Base-by-base conservation (phyloP, 495 filamentous ascomycete species). In the Cudoniella acicularis region DNA sequence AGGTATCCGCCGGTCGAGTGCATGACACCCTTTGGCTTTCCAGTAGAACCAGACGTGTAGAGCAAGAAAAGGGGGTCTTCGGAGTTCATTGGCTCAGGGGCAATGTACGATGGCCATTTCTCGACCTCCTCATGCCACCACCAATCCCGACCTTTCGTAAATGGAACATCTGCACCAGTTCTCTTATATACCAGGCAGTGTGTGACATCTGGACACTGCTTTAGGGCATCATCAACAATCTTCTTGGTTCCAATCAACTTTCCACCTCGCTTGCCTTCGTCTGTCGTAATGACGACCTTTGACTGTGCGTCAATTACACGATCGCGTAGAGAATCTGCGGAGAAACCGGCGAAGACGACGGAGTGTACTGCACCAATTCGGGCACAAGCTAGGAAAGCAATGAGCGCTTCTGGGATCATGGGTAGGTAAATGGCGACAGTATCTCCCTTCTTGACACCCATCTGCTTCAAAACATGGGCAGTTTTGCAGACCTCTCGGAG, bases 111-210 rank as follows among this genome's bases (percentile, higher is more conserved):
- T 24, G 95, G 94, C 79, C 88, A 98, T 74, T 97, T 98, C 73
- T 92, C 90, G 26, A 90, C 83, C 80, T 99, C 92, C 76, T 97
- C 94, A 72, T 98, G 89, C 94, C 94, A 99, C 94, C 94, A 99
- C 61, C 82, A 78, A 73, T 99, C 95, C 66, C 94, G 85, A 60
- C 92, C 93, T 57, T 80, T 70, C 46, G 91, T 96, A 89, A 85
- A 90, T 56, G 92, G 92, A 9, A 98, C 86, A 58, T 97, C 92
- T 54, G 91, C 86, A 57, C 94, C 92, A 49, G 95, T 98, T 64
- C 95, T 91, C 82, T 95, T 95, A 81, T 84, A 98, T 55, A 98
- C 95, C 27, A 98, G 79, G 43, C 87, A 87, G 68, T 90, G 85
- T 27, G 77, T 81, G 52, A 98, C 90, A 64, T 93, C 90, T 22